phyloP scores from a whole-genome alignment of 2,329 filamentous ascomycete genomes.

The Lachnellula cervina region DNA sequence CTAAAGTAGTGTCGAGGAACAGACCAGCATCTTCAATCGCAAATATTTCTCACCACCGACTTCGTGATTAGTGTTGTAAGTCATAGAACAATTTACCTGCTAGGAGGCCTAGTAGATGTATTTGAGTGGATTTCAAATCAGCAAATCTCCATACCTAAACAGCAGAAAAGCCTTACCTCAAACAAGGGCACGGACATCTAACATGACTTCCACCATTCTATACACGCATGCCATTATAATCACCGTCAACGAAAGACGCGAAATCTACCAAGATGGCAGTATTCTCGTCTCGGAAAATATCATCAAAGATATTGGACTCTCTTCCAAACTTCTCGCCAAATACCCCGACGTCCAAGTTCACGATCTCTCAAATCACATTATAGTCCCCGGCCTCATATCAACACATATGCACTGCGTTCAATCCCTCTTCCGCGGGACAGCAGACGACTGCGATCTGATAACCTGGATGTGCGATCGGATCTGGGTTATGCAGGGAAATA shows the following conservation, averaged over 20 bases:
- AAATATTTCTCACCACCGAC: too few relatives aligned
- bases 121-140: neutral
- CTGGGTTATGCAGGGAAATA: conserved; percentile 10
- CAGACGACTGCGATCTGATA: conserved; percentile 6
- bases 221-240: conserved; percentile 7
- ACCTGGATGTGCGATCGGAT: conserved; percentile 12
- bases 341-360: neutral
- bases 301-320: conserved; percentile 6
- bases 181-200: neutral
- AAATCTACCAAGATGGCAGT: conserved; percentile 31
- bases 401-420: conserved; percentile 8
- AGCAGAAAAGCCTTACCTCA: neutral
- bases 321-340: neutral
- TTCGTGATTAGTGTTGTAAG: too few relatives aligned
- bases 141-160: neutral
- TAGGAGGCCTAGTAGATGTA: too few relatives aligned
- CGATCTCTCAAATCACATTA: conserved; percentile 1
- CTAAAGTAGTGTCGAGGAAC: too few relatives aligned
- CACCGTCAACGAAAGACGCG: conserved; percentile 2
- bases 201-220: neutral
- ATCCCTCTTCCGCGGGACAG: conserved; percentile 6
- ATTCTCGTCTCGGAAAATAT: conserved; percentile 3
- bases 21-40: too few relatives aligned
- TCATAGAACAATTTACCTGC: too few relatives aligned
- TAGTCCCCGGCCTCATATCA: conserved; percentile 2